Percentiles rank a stretch among this genome's conserved stretches.
Conservation (phyloP, 73 alveolate genomes). For the Paramecium biaurelia region DNA sequence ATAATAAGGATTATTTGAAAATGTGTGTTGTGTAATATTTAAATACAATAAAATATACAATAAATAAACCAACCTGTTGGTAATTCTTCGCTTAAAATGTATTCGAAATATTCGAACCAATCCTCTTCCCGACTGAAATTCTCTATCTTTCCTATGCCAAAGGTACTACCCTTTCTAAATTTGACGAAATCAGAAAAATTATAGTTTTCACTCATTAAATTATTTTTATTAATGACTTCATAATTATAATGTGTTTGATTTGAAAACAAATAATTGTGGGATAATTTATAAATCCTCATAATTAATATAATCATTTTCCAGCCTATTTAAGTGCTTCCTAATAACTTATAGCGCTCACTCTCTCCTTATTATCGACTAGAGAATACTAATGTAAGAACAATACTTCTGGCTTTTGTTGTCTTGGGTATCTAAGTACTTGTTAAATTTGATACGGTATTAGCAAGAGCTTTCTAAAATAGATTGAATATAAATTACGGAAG, state of each 20-base stretch:
- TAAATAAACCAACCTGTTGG: constrained; percentile 20
- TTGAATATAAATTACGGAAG: neutral
- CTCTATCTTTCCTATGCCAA: constrained; percentile 22
- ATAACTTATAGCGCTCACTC: neutral
- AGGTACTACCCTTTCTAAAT: neutral
- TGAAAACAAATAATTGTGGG: neutral
- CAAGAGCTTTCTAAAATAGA: neutral
- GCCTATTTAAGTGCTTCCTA: neutral
- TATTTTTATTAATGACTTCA: neutral
- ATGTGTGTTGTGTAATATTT: neutral
- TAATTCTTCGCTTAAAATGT: neutral
- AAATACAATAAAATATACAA: neutral
- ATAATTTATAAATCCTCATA: neutral
- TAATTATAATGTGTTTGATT: neutral
- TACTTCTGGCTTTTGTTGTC: neutral
- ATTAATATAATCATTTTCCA: neutral
- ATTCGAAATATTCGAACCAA: constrained; percentile 49
- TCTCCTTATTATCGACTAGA: neutral
- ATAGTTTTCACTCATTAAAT: constrained; percentile 29
- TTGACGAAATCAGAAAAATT: constrained; percentile 35
- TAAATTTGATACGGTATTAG: neutral
- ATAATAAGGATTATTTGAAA: neutral
- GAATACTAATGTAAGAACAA: neutral
- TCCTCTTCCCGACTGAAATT: constrained; percentile 21
- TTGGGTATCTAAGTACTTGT: neutral